Conservation (phyloP, 495 filamentous ascomycete genomes). For the Penicillium lagena region DNA sequence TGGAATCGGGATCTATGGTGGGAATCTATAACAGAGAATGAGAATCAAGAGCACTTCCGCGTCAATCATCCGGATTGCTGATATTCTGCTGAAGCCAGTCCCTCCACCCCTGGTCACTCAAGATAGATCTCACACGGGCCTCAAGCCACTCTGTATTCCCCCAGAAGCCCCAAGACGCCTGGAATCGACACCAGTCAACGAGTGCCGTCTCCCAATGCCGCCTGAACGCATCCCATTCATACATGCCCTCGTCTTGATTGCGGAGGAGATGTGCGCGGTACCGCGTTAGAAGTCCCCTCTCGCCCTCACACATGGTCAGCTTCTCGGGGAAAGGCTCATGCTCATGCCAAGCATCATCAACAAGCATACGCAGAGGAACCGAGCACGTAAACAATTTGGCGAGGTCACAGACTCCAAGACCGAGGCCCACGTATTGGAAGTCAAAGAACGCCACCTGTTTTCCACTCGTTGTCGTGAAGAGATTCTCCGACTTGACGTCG, state of each 20-base stretch:
- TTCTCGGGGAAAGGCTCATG: slow-evolving; percentile 17
- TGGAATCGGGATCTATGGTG: too few relatives aligned
- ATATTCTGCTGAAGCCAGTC: slow-evolving; percentile 19
- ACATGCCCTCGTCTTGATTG: slow-evolving; percentile 5
- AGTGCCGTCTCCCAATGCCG: slow-evolving; percentile 35
- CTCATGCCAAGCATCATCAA: slow-evolving; percentile 1
- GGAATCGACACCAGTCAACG: slow-evolving; percentile 37
- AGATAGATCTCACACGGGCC: slow-evolving; percentile 29
- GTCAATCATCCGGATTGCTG: background rate
- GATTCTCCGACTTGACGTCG: slow-evolving; percentile 38
- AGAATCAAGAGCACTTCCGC: slow-evolving; percentile 50
- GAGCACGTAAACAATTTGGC: slow-evolving; percentile 38
- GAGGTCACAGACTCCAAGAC: slow-evolving; percentile 33
- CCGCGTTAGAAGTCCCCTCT: slow-evolving; percentile 18
- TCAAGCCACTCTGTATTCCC: slow-evolving; percentile 37
- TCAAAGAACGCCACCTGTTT: slow-evolving; percentile 33
- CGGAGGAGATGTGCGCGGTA: slow-evolving; percentile 17
- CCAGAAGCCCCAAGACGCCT: slow-evolving; percentile 39
- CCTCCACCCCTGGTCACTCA: slow-evolving; percentile 23
- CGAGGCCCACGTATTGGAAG: slow-evolving; percentile 34
- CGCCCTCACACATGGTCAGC: slow-evolving; percentile 22
- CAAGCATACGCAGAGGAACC: slow-evolving; percentile 24
- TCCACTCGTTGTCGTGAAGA: slow-evolving; percentile 26
- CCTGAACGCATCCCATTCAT: slow-evolving; percentile 22
- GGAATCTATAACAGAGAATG: too few relatives aligned